Percentiles rank a stretch among this genome's conserved stretches.
phyloP scores from a whole-genome alignment of 75 land plant species.

The Pinus tabuliformis region DNA sequence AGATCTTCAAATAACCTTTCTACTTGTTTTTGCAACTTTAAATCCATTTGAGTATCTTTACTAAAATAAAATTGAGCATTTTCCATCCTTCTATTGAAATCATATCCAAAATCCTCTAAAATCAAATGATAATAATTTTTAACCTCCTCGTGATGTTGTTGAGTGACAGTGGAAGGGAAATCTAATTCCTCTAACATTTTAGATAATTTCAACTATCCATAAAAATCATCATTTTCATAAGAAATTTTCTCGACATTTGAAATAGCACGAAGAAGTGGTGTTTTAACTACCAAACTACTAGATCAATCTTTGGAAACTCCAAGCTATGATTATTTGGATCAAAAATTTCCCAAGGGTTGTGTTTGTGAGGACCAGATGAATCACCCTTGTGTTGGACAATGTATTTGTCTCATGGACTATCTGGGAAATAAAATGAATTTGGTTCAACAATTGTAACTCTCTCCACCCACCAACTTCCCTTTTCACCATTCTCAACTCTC shows the following conservation, averaged over 20 bases:
- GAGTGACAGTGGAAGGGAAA: conserved; percentile 73
- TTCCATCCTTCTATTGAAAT: conserved; percentile 44
- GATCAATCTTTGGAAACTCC: conserved; percentile 69
- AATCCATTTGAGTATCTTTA: conserved; percentile 32
- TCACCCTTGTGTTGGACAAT: conserved; percentile 56
- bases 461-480: conserved; percentile 87
- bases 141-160: conserved; percentile 65
- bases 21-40: conserved; percentile 44
- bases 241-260: conserved; percentile 36
- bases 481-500: conserved; percentile 74
- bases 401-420: conserved; percentile 91
- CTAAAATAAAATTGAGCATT: conserved; percentile 66
- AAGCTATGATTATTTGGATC: conserved; percentile 46
- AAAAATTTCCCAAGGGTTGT: conserved; percentile 96
- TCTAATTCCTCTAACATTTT: conserved; percentile 42
- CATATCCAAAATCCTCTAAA: conserved; percentile 69
- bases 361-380: conserved; percentile 34
- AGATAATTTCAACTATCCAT: conserved; percentile 46
- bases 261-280: conserved; percentile 31
- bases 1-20: conserved; percentile 33
- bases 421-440: conserved; percentile 73
- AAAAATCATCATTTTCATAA: conserved; percentile 34
- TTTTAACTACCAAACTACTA: conserved; percentile 20
- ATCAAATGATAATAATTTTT: conserved; percentile 73
- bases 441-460: conserved; percentile 60